Percentiles rank a stretch among this genome's conserved stretches.
Evolutionary conservation across 257 asterid species (phyloP).

Genomic region (Rubia yunnanensis): DNA sequence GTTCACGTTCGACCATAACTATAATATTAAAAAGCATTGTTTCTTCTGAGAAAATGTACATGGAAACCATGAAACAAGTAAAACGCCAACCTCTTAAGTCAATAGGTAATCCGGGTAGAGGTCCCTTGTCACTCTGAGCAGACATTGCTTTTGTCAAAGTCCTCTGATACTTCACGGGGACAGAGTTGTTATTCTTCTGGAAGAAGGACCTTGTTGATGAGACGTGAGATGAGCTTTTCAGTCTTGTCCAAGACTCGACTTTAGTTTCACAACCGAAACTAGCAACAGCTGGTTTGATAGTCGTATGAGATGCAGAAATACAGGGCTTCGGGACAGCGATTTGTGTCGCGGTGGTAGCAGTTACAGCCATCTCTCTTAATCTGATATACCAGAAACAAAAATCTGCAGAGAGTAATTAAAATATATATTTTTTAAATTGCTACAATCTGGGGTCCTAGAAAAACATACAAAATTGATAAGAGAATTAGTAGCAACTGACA

Average conservation of each 20-base stretch:
- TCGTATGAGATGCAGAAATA: constrained; percentile 27
- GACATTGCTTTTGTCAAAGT: constrained; percentile 55
- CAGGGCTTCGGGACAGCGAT: constrained; percentile 27
- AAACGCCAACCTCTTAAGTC: constrained; percentile 70
- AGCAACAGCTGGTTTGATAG: constrained; percentile 38
- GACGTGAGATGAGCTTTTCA: constrained; percentile 36
- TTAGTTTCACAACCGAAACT: constrained; percentile 38
- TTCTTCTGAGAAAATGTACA: neutral
- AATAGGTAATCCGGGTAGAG: constrained; percentile 71
- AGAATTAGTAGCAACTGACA: neutral
- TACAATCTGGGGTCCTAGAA: neutral
- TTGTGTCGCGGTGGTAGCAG: constrained; percentile 39
- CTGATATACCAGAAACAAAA: constrained; percentile 15
- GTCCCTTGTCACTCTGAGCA: constrained; percentile 38
- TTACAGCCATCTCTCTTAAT: constrained; percentile 50
- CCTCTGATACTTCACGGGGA: constrained; percentile 25
- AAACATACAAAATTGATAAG: neutral
- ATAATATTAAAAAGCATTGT: too few species aligned
- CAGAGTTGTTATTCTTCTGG: constrained; percentile 22
- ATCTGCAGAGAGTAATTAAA: constrained; percentile 21
- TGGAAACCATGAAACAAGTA: neutral
- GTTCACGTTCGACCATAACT: neutral
- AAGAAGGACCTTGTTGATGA: constrained; percentile 28
- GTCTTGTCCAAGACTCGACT: constrained; percentile 30
- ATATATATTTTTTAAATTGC: neutral